Evolutionary conservation across 306 rosid species (phyloP), one percentile per base, ranked within the genome.

Genomic region (Glycine tomentella): DNA sequence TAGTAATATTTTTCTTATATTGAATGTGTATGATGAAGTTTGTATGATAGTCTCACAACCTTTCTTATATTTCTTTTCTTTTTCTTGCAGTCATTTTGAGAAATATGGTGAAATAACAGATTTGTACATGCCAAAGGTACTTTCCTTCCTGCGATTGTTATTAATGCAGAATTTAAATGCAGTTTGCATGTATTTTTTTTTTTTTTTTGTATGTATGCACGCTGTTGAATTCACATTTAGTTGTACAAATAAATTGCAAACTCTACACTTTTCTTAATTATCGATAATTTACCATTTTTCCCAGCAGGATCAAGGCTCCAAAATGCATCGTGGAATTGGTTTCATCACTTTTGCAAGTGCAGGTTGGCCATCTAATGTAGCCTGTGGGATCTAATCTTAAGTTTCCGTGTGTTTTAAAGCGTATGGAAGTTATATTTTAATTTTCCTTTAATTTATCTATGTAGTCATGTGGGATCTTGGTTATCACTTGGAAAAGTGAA

Each of bases 61-160:
- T 20, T 20, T 20, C 25, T 79, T 69, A 10, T 53, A 11, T 38
- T 13, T 25, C 31, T 25, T 34, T 58, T 38, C 57, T 12, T 63
- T 49, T 57, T 68, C 59, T 82, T 84, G 84, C 97, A 96, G 99
- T 76, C 95, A 96, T 88, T 96, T 96, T 89, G 99, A 92, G 94
- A 93, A 87, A 75, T 96, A 93, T 84, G 99, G 99, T n/a, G 97
- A 96, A 7, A 96, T 96, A 81, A 92, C 97, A 15, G 98, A 96
- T 88, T 81, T 96, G 38, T 96, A 92, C 89, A 93, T 96, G 99
- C 99, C 99, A 4, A 96, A 96, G 99, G 99, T 96, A 79, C 78
- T 76, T 53, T 67, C 25, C 57, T 76, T 65, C 75, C 64, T 72
- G 14, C 16, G 38, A 80, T 72, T 68, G 68, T 74, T 16, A 62